A percentile compares a stretch with the other conserved stretches of the same genome.
phyloP scores from a whole-genome alignment of 768 basidiomycete species.

The Boletus reticuloceps region DNA sequence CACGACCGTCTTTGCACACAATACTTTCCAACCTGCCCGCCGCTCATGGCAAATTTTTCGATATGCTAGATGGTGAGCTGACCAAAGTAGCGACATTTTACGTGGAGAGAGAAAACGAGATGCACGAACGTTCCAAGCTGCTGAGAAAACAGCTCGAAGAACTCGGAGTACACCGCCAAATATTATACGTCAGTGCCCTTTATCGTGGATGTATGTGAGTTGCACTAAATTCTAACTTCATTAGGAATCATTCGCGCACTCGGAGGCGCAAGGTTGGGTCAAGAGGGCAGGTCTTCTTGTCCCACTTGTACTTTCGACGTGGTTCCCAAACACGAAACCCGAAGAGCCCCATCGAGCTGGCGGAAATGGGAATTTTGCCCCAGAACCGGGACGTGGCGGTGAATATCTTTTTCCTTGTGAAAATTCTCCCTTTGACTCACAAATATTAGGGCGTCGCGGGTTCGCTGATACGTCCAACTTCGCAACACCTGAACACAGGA shows the following conservation, averaged over 20 bases:
- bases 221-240: not conserved
- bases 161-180: slow-evolving; percentile 63
- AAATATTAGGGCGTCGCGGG: not conserved
- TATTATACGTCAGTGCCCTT: slow-evolving; percentile 49
- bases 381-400: slow-evolving; percentile 8
- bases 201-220: not conserved
- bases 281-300: slow-evolving; percentile 8
- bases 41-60: slow-evolving; percentile 70
- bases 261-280: slow-evolving; percentile 9
- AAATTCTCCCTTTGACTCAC: not conserved
- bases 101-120: slow-evolving; percentile 62
- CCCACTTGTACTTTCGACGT: not conserved
- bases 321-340: not conserved
- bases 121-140: slow-evolving; percentile 42
- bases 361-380: not conserved
- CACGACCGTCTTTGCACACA: slow-evolving; percentile 39
- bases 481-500: slow-evolving; percentile 1
- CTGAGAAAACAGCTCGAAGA: slow-evolving; percentile 73
- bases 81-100: slow-evolving; percentile 89
- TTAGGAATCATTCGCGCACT: slow-evolving; percentile 16
- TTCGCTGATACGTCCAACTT: not conserved
- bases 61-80: slow-evolving; percentile 71
- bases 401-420: not conserved
- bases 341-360: not conserved
- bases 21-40: slow-evolving; percentile 57